Evolutionary conservation across 2,329 filamentous ascomycete genomes (phyloP).

Genomic region (Samsoniella hepiali): DNA sequence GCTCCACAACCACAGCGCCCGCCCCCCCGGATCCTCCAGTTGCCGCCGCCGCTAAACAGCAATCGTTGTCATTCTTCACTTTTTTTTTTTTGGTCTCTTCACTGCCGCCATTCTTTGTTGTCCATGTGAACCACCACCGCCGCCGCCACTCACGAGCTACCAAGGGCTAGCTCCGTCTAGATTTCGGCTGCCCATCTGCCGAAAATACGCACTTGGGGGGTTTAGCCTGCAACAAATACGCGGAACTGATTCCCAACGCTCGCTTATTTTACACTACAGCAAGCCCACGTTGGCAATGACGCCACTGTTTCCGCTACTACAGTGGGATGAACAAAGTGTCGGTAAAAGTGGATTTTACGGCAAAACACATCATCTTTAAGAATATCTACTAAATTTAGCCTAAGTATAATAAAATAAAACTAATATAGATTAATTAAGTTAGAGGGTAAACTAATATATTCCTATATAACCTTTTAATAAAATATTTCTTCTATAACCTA

Average conservation of each 20-base stretch:
- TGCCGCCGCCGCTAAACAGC: constrained; percentile 1
- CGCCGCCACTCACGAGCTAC: not conserved
- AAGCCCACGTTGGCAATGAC: not conserved
- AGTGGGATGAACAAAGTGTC: too few species aligned
- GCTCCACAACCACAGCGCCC: not conserved
- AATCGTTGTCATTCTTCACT: not conserved
- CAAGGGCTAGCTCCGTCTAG: not conserved
- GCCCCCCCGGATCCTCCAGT: constrained; percentile 4
- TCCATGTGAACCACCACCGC: not conserved
- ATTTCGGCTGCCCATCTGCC: not conserved
- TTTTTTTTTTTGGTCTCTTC: too few species aligned
- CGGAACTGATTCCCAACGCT: not conserved
- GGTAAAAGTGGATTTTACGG: too few species aligned
- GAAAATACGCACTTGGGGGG: too few species aligned
- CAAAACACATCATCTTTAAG: too few species aligned
- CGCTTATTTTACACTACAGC: not conserved
- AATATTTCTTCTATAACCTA: too few species aligned
- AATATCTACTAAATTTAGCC: too few species aligned
- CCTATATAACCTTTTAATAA: too few species aligned
- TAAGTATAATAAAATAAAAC: too few species aligned
- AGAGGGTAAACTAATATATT: too few species aligned
- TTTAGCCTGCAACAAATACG: not conserved
- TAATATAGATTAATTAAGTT: too few species aligned
- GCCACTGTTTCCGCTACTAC: too few species aligned
- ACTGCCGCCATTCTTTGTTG: not conserved